phyloP scores from a whole-genome alignment of 345 rosid genomes.

The Zanthoxylum bungeanum region DNA sequence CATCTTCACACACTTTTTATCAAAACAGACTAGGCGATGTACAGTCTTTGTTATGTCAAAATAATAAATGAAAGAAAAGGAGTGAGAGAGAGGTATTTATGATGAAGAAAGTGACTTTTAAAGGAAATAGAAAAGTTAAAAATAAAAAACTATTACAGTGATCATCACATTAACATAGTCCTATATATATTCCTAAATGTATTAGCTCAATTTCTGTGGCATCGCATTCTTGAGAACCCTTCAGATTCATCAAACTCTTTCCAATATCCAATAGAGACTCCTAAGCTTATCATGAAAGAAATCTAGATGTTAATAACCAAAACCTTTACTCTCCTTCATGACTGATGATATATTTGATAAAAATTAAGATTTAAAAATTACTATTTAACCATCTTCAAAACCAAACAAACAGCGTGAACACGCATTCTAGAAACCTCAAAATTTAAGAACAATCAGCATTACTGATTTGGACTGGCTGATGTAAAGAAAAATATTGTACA shows the following conservation, averaged over 20 bases:
- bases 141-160: not conserved
- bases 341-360: slow-evolving; percentile 2
- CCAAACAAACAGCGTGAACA: not conserved
- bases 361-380: not conserved
- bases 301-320: not conserved
- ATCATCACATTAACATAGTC: slow-evolving; percentile 5
- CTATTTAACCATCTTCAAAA: not conserved
- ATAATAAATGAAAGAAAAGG: too few relatives aligned
- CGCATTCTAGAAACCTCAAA: slow-evolving; percentile 3
- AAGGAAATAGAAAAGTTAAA: not conserved
- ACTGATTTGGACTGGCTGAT: not conserved
- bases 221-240: not conserved
- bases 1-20: not conserved
- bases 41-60: not conserved
- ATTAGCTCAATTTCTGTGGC: not conserved
- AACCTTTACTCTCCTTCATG: not conserved
- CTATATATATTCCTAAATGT: not conserved
- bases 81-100: not conserved
- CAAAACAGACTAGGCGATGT: not conserved
- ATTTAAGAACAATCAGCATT: not conserved
- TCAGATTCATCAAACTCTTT: not conserved
- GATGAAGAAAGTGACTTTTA: not conserved
- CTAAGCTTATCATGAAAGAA: not conserved
- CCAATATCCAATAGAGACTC: not conserved
- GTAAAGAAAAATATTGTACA: not conserved